Evolutionary conservation across 2,329 filamentous ascomycete species (phyloP).

Genomic region (Botrytis fragariae): DNA sequence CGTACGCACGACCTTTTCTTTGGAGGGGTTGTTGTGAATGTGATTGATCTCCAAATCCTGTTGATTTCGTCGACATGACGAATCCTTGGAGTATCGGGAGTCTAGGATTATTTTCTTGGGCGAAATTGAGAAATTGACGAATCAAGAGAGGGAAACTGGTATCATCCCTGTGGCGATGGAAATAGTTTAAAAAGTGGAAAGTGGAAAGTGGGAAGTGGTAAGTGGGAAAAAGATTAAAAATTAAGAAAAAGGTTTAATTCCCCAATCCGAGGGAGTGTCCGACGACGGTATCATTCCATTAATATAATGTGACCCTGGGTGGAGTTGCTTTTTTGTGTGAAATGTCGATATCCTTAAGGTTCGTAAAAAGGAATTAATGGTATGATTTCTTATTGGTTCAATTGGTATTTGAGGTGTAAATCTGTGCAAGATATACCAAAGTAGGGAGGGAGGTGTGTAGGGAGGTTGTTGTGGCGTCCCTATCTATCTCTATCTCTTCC

Average conservation of each 20-base stretch:
- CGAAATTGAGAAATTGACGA: background rate
- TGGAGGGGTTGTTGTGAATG: slow-evolving; percentile 4
- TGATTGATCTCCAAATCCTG: background rate
- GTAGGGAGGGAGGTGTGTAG: too few species aligned
- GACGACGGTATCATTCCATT: background rate
- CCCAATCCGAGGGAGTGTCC: background rate
- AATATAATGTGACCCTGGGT: background rate
- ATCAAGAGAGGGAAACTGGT: background rate
- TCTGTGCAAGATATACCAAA: background rate
- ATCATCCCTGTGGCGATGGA: background rate
- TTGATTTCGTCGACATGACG: slow-evolving; percentile 6
- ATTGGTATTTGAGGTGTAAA: background rate
- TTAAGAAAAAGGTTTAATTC: background rate
- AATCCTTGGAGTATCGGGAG: background rate
- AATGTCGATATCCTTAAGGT: background rate
- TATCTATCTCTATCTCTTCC: background rate
- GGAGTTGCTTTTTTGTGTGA: background rate
- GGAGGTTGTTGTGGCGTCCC: background rate
- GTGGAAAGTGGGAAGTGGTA: background rate
- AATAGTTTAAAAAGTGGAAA: background rate
- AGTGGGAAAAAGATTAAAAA: background rate
- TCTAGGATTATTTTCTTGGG: background rate
- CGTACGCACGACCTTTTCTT: background rate
- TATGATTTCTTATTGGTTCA: background rate
- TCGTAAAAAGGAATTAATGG: background rate